These are phyloP conservation scores for Podaxis rugospora DNA, from an alignment of 768 basidiomycete genomes.

Conservation along the genomic window DNA sequence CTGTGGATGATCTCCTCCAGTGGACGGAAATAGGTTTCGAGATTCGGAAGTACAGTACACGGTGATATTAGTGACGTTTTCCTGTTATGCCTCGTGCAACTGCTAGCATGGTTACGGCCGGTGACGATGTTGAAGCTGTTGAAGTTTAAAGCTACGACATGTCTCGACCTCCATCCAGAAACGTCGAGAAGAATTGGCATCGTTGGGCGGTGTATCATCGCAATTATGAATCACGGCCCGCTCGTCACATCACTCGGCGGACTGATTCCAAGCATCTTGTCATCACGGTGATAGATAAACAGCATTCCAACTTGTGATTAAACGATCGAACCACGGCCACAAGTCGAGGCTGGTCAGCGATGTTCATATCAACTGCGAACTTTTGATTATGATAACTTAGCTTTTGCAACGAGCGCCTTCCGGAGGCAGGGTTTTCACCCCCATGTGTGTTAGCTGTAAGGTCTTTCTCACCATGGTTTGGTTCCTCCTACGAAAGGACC, in stretches of 20 bases:
- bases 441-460: not conserved
- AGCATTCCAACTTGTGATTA: not conserved
- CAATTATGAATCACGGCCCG: not conserved
- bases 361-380: constrained; percentile 1
- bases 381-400: constrained; percentile 4
- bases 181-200: not conserved
- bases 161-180: not conserved
- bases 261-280: not conserved
- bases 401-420: not conserved
- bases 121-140: not conserved
- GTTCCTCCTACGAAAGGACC: not conserved
- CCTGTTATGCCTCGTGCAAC: not conserved
- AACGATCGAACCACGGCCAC: not conserved
- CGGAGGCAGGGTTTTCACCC: not conserved
- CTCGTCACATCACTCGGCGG: not conserved
- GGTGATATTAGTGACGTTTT: not conserved
- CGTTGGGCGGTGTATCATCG: not conserved
- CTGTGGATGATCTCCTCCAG: not conserved
- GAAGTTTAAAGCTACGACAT: not conserved
- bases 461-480: not conserved
- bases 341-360: not conserved
- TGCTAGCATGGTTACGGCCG: not conserved
- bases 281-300: not conserved
- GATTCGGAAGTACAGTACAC: not conserved
- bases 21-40: not conserved